Percentiles rank a stretch among this genome's conserved stretches.
Conservation (phyloP, 371 early-diverging fungal genomes). For the Lichtheimia ramosa region DNA sequence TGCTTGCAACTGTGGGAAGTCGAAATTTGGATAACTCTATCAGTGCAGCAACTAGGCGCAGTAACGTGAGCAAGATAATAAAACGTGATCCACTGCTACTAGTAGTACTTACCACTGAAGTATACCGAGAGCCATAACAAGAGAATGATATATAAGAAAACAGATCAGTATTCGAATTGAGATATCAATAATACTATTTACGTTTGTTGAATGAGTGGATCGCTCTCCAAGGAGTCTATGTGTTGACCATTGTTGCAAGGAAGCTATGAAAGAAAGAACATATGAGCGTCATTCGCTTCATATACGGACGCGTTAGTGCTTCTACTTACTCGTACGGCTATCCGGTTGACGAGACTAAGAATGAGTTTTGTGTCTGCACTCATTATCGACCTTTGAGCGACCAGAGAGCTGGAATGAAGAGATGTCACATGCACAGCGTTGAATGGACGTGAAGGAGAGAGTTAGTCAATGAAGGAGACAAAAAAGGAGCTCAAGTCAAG, state of each 20-base stretch:
- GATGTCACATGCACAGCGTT: conserved; percentile 2
- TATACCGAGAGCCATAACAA: background rate
- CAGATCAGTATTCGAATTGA: background rate
- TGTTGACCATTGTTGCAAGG: conserved; percentile 60
- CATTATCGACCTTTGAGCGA: conserved; percentile 18
- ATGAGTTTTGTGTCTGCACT: conserved; percentile 52
- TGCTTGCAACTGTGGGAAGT: conserved; percentile 49
- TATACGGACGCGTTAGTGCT: too few relatives aligned
- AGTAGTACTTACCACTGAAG: background rate
- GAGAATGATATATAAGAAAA: background rate
- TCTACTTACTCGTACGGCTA: conserved; percentile 47
- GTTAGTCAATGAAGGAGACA: conserved; percentile 5
- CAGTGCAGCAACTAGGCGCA: conserved; percentile 47
- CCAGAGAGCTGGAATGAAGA: background rate
- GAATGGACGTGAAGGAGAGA: conserved; percentile 3
- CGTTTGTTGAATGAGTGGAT: conserved; percentile 68
- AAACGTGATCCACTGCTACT: too few relatives aligned
- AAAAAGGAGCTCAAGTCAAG: background rate
- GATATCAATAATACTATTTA: background rate
- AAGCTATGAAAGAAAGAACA: conserved; percentile 35
- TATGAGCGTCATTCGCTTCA: too few relatives aligned
- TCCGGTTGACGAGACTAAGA: conserved; percentile 48
- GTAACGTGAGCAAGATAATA: background rate
- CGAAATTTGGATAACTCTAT: conserved; percentile 59
- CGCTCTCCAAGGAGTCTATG: conserved; percentile 60